Percentiles rank a stretch among this genome's conserved stretches.
phyloP scores from a whole-genome alignment of 345 rosid genomes.

The Bruguiera sexangula region DNA sequence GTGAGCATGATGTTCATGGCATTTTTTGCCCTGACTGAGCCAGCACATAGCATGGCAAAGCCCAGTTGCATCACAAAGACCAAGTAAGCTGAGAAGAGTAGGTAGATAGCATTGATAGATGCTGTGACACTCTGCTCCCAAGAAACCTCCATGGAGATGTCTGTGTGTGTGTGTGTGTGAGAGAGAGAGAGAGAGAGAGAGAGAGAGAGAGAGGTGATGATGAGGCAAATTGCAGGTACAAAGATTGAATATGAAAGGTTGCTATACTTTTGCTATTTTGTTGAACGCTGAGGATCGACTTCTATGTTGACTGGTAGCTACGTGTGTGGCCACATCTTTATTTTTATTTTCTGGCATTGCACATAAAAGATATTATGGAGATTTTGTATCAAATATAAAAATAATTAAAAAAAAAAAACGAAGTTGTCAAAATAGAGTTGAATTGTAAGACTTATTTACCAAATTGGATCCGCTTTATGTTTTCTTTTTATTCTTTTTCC shows the following conservation, averaged over 20 bases:
- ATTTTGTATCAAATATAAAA: too few relatives aligned
- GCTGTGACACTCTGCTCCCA: slow-evolving; percentile 55
- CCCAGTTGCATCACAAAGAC: slow-evolving; percentile 72
- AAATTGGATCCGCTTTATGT: too few relatives aligned
- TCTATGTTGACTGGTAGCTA: slow-evolving; percentile 26
- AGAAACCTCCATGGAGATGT: slow-evolving; percentile 35
- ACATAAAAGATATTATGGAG: too few relatives aligned
- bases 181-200: too few relatives aligned
- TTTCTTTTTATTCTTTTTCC: too few relatives aligned
- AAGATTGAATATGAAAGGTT: slow-evolving; percentile 1
- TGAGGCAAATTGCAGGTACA: slow-evolving; percentile 6
- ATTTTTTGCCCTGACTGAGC: slow-evolving; percentile 65
- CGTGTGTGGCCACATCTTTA: neutral
- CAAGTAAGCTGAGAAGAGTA: slow-evolving; percentile 59
- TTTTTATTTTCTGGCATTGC: neutral
- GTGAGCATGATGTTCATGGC: slow-evolving; percentile 71
- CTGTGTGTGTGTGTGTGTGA: too few relatives aligned
- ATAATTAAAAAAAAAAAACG: too few relatives aligned
- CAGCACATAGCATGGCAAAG: slow-evolving; percentile 73
- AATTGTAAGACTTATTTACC: too few relatives aligned
- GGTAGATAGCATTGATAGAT: slow-evolving; percentile 55
- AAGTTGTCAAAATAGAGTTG: too few relatives aligned
- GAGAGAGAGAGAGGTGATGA: neutral
- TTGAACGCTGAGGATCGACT: neutral
- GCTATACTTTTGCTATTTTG: too few relatives aligned